Evolutionary conservation across 805 yeast genomes (phyloP), one percentile per base, ranked within the genome.

Genomic region (Ogataea dorogensis): DNA sequence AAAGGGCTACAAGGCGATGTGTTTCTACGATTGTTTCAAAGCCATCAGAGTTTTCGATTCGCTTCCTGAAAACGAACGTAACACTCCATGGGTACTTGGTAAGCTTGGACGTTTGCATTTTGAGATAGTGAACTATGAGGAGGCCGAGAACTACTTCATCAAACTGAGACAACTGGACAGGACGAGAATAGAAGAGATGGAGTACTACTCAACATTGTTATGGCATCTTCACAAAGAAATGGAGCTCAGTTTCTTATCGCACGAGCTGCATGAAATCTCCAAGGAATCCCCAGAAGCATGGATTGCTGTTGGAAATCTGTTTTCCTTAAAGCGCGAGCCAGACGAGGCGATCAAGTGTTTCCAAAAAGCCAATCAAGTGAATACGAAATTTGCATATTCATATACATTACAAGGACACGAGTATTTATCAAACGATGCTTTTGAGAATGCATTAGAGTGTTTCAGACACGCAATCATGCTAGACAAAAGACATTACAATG

Each of bases 321-420:
- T 86, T 45, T 86, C 96, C 5, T 67, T 89, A 23, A 77, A 76
- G 23, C 70, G 86, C 42, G 96, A 91, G 51, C 84, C 93, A 3
- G 93, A 85, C 45, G 94, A 86, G 57, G 95, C 98, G 0, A 79
- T 91, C 20, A 79, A 77, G 50, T 87, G 95, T 54, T 89, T 93
- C 62, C 78, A 78, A 44, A 77, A 86, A 39, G 89, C 97, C 2
- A 73, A 77, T 2, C 77, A 76, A 36, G 55, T 85, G 11, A 48
- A 59, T 38, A 77, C 78, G 5, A 67, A 67, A 11, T 85, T 85
- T 57, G 81, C 93, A 0, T 91, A 91, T 56, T 96, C 96, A 0
- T 85, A 86, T 55, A 89, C 98, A 1, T 68, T 93, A 40, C 87
- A 85, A 64, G 99, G 97, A 0, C 98, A 93, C 58, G 99, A 93